Evolutionary conservation across 2,329 filamentous ascomycete species (phyloP).

Genomic region (Aspergillus sp.): DNA sequence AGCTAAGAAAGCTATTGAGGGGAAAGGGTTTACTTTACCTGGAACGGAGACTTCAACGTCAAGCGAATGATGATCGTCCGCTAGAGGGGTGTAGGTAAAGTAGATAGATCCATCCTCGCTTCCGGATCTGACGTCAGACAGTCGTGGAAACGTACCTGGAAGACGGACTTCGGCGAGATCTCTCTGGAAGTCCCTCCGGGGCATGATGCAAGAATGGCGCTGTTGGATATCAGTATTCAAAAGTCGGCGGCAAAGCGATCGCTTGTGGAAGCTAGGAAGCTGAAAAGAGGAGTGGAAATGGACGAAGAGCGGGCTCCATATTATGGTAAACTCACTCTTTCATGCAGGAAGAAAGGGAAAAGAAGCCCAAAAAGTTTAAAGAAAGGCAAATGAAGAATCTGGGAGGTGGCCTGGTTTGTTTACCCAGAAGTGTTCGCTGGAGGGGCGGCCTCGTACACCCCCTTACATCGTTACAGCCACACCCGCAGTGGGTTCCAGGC

Average conservation of each 20-base stretch:
- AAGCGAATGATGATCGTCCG: slow-evolving; percentile 25
- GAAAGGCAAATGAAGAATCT: too few relatives aligned
- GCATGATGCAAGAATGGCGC: slow-evolving; percentile 51
- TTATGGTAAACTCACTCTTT: too few relatives aligned
- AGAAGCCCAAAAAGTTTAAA: too few relatives aligned
- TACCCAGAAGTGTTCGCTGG: not conserved
- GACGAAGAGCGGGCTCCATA: not conserved
- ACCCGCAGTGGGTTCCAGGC: too few relatives aligned
- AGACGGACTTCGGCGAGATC: slow-evolving; percentile 52
- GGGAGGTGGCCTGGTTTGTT: too few relatives aligned
- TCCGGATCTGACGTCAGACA: slow-evolving; percentile 59
- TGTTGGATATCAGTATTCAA: not conserved
- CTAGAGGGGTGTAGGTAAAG: slow-evolving; percentile 54
- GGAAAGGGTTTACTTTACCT: slow-evolving; percentile 28
- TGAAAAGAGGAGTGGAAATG: not conserved
- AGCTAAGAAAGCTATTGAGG: too few relatives aligned
- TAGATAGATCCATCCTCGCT: slow-evolving; percentile 72
- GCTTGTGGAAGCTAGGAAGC: not conserved
- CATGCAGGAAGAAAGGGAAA: too few relatives aligned
- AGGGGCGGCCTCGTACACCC: not conserved
- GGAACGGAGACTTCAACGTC: slow-evolving; percentile 41
- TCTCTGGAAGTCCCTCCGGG: slow-evolving; percentile 62
- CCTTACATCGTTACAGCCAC: not conserved
- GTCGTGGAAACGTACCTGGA: slow-evolving; percentile 43
- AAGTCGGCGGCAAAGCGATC: too few relatives aligned